Conservation (phyloP, 805 yeast genomes). For the Teunomyces pallodes region DNA sequence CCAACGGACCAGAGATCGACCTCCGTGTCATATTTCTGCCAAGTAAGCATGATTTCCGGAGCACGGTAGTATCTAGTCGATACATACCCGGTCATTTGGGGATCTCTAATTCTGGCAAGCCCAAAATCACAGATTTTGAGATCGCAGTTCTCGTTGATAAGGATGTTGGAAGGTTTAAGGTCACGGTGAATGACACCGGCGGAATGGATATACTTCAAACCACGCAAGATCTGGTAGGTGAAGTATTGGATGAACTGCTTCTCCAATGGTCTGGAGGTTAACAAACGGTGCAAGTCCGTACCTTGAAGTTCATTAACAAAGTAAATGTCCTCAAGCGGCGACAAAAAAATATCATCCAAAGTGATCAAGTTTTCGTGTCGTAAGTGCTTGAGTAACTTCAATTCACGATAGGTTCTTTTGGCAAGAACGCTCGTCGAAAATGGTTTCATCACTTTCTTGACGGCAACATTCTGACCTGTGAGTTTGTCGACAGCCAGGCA, state of each 20-base stretch:
- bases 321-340: conserved; percentile 92
- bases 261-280: conserved; percentile 91
- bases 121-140: conserved; percentile 93
- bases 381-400: conserved; percentile 87
- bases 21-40: conserved; percentile 97
- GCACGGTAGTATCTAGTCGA: conserved; percentile 95
- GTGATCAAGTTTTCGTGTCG: conserved; percentile 94
- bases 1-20: conserved; percentile 99
- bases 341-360: conserved; percentile 86
- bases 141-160: conserved; percentile 88
- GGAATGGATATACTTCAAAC: conserved; percentile 84
- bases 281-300: conserved; percentile 87
- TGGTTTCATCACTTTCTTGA: conserved; percentile 96
- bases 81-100: conserved; percentile 98
- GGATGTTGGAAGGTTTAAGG: conserved; percentile 78
- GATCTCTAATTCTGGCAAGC: conserved; percentile 94
- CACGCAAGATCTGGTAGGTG: conserved; percentile 88
- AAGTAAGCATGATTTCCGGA: conserved; percentile 96
- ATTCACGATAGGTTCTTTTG: conserved; percentile 93
- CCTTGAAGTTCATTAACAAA: conserved; percentile 97
- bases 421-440: conserved; percentile 93
- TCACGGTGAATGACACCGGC: conserved; percentile 93
- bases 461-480: conserved; percentile 91
- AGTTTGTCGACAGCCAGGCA: conserved; percentile 93
- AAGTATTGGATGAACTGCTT: conserved; percentile 96